These are phyloP conservation scores for Fusarium citri DNA, from an alignment of 2,329 filamentous ascomycete species.

Conservation along the genomic window DNA sequence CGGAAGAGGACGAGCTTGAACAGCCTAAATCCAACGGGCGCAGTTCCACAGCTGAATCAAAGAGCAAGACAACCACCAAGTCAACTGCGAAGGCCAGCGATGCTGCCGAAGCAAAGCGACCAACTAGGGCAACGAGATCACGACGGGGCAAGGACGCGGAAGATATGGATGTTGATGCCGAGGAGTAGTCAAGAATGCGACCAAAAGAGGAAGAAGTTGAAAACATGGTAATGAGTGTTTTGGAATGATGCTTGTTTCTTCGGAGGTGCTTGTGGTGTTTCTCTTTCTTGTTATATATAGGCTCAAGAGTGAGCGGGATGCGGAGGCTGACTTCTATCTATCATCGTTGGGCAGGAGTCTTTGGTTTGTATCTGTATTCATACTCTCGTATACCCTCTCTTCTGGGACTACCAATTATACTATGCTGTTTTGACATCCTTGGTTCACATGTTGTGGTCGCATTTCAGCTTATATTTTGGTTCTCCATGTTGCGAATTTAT, in stretches of 20 bases:
- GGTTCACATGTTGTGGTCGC: not conserved
- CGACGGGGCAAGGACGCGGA: constrained; percentile 47
- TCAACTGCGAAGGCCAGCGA: constrained; percentile 44
- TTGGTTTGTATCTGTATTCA: constrained; percentile 38
- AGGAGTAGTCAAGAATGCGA: constrained; percentile 39
- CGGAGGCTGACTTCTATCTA: constrained; percentile 26
- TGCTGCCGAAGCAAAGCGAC: constrained; percentile 35
- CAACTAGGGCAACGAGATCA: constrained; percentile 43
- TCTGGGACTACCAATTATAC: constrained; percentile 18
- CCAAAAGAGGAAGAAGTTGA: constrained; percentile 3
- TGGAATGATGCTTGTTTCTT: constrained; percentile 25
- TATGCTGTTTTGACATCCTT: constrained; percentile 8
- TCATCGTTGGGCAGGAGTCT: constrained; percentile 39
- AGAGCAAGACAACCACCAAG: constrained; percentile 40
- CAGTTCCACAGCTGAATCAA: constrained; percentile 35
- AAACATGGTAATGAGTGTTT: constrained; percentile 25
- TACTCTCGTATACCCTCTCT: constrained; percentile 44
- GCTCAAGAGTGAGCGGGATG: constrained; percentile 22
- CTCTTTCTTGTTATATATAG: constrained; percentile 37
- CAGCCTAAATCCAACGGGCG: constrained; percentile 44
- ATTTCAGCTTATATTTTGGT: not conserved
- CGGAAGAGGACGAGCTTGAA: constrained; percentile 36
- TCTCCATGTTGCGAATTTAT: not conserved
- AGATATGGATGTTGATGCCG: constrained; percentile 54
- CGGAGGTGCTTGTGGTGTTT: constrained; percentile 24